Percentiles rank a stretch among this genome's conserved stretches.
phyloP scores from a whole-genome alignment of 176 grass and related monocot species.

The Tillandsia fasciculata region DNA sequence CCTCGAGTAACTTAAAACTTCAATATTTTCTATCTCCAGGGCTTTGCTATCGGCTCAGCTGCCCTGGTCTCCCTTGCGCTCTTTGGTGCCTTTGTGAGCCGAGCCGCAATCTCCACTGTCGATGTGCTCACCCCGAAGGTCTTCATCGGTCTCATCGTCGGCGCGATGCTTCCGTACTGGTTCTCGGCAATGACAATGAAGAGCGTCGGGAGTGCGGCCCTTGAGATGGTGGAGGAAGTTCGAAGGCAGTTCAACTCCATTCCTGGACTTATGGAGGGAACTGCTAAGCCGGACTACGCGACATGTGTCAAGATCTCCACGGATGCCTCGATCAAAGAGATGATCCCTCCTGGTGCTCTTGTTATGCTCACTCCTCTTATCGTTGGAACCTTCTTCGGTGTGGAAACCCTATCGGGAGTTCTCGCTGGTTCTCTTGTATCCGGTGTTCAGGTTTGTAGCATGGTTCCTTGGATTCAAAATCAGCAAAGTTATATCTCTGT shows the following conservation, averaged over 20 bases:
- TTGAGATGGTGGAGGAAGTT: constrained; percentile 10
- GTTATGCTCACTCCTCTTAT: constrained; percentile 11
- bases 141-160: constrained; percentile 6
- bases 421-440: constrained; percentile 11
- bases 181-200: constrained; percentile 14
- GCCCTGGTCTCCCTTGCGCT: constrained; percentile 6
- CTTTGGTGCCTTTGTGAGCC: constrained; percentile 11
- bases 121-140: constrained; percentile 7
- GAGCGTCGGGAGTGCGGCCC: constrained; percentile 7
- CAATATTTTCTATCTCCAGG: not conserved
- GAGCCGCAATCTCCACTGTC: constrained; percentile 1
- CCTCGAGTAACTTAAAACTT: too few relatives aligned
- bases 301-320: constrained; percentile 8
- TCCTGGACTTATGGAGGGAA: constrained; percentile 10
- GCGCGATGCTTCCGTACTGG: constrained; percentile 10
- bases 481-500: not conserved
- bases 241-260: constrained; percentile 13
- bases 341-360: constrained; percentile 10
- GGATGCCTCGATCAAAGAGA: constrained; percentile 1
- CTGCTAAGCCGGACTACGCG: constrained; percentile 2
- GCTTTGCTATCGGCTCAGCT: constrained; percentile 10
- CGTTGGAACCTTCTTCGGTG: constrained; percentile 9
- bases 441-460: constrained; percentile 1
- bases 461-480: not conserved
- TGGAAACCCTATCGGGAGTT: constrained; percentile 7